Base-by-base conservation (phyloP, 179 eudicot species). In the Carnegiea gigantea region DNA sequence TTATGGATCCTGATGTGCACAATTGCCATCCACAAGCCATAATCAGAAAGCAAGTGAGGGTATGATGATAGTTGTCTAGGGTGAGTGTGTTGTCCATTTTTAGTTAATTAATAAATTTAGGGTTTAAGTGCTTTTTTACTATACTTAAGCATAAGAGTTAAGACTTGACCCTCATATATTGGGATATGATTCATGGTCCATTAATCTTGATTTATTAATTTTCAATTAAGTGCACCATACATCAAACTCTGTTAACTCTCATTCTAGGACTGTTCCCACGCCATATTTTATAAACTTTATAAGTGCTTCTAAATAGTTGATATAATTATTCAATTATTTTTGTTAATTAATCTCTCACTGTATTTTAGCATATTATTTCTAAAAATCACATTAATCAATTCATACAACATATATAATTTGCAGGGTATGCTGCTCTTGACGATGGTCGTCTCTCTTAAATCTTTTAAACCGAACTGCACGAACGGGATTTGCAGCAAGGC, bases 341-440 rank as follows among this genome's bases (percentile, higher is more conserved):
- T 51, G 9, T 51, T 51, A 51, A 51, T 51, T 12, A 9, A 51
- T 51, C 57, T 51, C 18, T 24, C 8, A 40, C 44, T 40, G 3
- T 40, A 40, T 2, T 40, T 40, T 40, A 40, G 0, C 44, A 40
- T 40, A 40, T 40, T 7, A 40, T 40, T 40, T 40, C 44, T 40
- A 40, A 40, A 40, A 40, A 5, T 40, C 44, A 40, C 3, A 40
- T 40, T 40, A 40, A 40, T 7, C 9, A 40, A 40, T 5, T 40
- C 44, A 40, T 40, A 5, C 9, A 40, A 7, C 6, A 40, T 7
- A 65, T 65, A 8, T 65, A 23, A 60, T 44, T 28, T 3, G 54
- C 84, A 95, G 98, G 98, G 98, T 54, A 95, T 95, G 98, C 51
- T 88, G 59, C 86, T 93, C 13, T 78, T 95, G 57, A 95, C 98